Conservation (phyloP, 768 basidiomycete genomes). For the Suillus plorans region DNA sequence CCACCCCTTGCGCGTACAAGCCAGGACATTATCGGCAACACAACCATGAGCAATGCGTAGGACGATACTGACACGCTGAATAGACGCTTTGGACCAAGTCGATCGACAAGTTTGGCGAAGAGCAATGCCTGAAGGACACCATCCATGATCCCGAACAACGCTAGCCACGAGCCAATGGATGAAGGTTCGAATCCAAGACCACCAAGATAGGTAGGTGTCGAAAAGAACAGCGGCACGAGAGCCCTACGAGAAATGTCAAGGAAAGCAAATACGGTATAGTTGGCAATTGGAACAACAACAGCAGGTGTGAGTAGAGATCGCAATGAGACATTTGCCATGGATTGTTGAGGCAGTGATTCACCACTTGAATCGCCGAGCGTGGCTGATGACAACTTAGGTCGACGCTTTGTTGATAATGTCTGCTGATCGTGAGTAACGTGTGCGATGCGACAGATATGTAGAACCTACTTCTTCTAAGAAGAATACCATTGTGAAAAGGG, state of each 20-base stretch:
- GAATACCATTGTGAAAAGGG: conserved; percentile 16
- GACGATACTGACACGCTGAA: conserved; percentile 39
- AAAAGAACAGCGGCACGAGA: conserved; percentile 47
- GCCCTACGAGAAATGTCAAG: conserved; percentile 39
- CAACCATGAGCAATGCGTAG: conserved; percentile 38
- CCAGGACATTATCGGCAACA: conserved; percentile 47
- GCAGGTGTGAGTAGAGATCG: conserved; percentile 28
- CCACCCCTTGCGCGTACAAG: conserved; percentile 33
- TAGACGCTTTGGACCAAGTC: conserved; percentile 41
- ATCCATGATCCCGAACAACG: conserved; percentile 34
- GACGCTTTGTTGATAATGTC: background rate
- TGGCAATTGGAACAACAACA: conserved; percentile 41
- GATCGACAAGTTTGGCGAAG: conserved; percentile 38
- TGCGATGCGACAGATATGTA: too few species aligned
- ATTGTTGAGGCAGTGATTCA: background rate
- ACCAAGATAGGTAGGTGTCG: conserved; percentile 42
- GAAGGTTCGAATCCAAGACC: conserved; percentile 42
- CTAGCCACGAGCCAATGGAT: conserved; percentile 40
- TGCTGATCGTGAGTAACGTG: background rate
- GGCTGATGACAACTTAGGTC: background rate
- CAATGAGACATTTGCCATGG: conserved; percentile 29
- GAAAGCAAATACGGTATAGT: conserved; percentile 43
- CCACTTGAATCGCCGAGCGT: background rate
- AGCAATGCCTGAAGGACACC: conserved; percentile 42
- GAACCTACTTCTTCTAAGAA: conserved; percentile 33